Base-by-base conservation (phyloP, 2,329 filamentous ascomycete species). In the Pseudonectria foliicola region DNA sequence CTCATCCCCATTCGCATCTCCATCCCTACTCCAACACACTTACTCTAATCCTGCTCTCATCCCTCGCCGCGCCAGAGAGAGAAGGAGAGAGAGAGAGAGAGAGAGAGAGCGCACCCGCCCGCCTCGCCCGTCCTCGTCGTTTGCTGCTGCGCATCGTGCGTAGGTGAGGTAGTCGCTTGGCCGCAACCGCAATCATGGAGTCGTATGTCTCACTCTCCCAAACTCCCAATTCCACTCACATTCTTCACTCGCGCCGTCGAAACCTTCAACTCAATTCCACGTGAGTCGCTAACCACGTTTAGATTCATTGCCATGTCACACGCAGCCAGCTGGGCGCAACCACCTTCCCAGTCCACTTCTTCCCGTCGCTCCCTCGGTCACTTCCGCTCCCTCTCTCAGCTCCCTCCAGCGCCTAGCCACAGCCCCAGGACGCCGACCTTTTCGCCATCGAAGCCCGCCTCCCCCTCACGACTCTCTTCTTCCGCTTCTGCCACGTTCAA, bases 261-360 rank as follows among this genome's bases (percentile, higher is more conserved):
- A 29, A 32, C 24, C 31, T 38, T 15, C 38, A 27, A 33, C 42
- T 43, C 29, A 52, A 43, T 26, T 27, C 32, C 25, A 23, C 33
- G n/a, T 21, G 18, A 21, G 37, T 41, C 38, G 35, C 44, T 50
- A 29, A 48, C 38, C 27, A 44, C 13, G 25, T 40, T 18, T 42
- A 77, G 71, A 59, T 70, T 77, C 55, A 67, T 75, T 39, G 37
- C 49, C 37, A 53, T 53, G 50, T 43, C 46, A 21, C 67, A 68
- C 44, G 64, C 73, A 42, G 62, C 68, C 46, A 66, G 67, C 56
- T 76, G 70, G 67, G 62, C 69, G 46, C 68, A 69, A 55, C 67
- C 59, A 41, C 49, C 57, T 21, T 46, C 50, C 12, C 39, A 52
- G 13, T 48, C 44, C 15, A 33, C 46, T 15, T 31, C 51, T 31